A percentile compares a stretch with the other conserved stretches of the same genome.
phyloP scores from a whole-genome alignment of 768 basidiomycete species.

The Boletus edulis region DNA sequence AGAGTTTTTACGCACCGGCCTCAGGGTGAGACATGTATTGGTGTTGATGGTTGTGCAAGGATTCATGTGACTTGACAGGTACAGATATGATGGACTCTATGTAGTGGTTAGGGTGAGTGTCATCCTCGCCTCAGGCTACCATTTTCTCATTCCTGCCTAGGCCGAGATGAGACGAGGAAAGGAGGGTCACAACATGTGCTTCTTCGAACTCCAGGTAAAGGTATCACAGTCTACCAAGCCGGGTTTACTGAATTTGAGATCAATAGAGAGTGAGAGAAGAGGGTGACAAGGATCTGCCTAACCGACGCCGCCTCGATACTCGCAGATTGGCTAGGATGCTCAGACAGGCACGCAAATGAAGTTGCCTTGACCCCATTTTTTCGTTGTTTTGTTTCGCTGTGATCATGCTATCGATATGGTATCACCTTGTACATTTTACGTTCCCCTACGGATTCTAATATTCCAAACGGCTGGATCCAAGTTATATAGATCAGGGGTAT shows the following conservation, averaged over 20 bases:
- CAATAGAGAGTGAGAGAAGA: constrained; percentile 24
- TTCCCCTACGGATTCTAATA: neutral
- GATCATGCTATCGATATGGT: constrained; percentile 9
- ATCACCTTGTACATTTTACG: neutral
- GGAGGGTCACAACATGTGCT: constrained; percentile 26
- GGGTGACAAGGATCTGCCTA: constrained; percentile 17
- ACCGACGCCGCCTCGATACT: constrained; percentile 15
- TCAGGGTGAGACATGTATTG: constrained; percentile 18
- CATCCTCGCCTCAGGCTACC: neutral
- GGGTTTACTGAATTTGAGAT: neutral
- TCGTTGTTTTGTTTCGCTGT: neutral
- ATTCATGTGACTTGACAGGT: constrained; percentile 17
- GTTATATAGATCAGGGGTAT: constrained; percentile 13
- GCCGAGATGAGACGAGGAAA: constrained; percentile 17
- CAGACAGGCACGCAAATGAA: neutral
- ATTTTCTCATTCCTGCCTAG: constrained; percentile 13
- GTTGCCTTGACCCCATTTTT: neutral
- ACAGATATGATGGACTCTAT: constrained; percentile 33
- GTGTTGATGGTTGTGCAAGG: neutral
- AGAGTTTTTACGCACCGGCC: constrained; percentile 18
- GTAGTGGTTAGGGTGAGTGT: constrained; percentile 22
- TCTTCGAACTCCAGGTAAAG: constrained; percentile 28
- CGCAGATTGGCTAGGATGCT: constrained; percentile 14
- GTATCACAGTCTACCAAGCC: neutral
- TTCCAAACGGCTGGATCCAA: neutral